Evolutionary conservation across 1,284 basidiomycete species (phyloP).

Genomic region (Phellinidium pouzarii): DNA sequence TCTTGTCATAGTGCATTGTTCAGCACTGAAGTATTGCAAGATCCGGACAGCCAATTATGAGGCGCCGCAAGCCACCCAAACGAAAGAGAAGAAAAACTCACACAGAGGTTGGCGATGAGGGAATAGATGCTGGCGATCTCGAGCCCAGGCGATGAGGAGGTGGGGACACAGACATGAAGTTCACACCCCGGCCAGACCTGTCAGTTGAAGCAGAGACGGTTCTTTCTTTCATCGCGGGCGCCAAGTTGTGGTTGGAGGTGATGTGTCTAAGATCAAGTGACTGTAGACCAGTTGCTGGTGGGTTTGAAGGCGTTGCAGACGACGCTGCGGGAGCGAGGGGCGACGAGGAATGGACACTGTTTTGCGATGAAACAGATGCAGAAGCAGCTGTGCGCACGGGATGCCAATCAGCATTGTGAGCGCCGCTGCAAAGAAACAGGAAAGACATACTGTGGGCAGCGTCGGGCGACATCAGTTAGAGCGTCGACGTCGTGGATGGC

Average conservation of each 20-base stretch:
- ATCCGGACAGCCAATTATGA: too few species aligned
- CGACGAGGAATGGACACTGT: not conserved
- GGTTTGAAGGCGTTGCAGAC: not conserved
- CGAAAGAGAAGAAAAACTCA: constrained; percentile 32
- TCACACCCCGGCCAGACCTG: constrained; percentile 11
- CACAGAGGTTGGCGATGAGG: constrained; percentile 71
- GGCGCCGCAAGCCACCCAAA: too few species aligned
- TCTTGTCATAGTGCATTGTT: too few species aligned
- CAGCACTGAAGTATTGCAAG: too few species aligned
- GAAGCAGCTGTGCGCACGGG: not conserved
- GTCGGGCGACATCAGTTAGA: not conserved
- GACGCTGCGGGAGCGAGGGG: not conserved
- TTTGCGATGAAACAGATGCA: not conserved
- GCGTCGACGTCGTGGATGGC: too few species aligned
- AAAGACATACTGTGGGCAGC: not conserved
- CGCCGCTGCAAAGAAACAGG: not conserved
- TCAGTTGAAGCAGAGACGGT: constrained; percentile 17
- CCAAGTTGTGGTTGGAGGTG: constrained; percentile 2
- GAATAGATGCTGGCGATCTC: constrained; percentile 60
- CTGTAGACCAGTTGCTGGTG: not conserved
- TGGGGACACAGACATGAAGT: constrained; percentile 20
- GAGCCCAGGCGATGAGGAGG: constrained; percentile 44
- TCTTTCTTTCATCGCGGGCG: constrained; percentile 18
- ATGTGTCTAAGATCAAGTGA: constrained; percentile 10
- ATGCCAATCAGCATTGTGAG: not conserved